Percentiles rank a stretch among this genome's conserved stretches.
phyloP scores from a whole-genome alignment of 1,284 basidiomycete genomes.

The Fistulina hepatica region DNA sequence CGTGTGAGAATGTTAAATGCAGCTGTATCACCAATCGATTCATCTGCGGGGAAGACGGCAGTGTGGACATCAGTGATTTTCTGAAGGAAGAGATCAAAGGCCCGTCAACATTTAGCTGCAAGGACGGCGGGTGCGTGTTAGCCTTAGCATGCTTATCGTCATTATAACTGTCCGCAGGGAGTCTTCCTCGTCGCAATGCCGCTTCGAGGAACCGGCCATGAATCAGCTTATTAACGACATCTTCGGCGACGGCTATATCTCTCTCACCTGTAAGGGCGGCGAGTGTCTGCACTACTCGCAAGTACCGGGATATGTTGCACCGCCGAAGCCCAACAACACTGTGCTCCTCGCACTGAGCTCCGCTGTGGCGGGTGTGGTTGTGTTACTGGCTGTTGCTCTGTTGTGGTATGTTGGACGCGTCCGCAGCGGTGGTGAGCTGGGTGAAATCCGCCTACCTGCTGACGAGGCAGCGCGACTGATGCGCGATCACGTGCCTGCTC shows the following conservation, averaged over 20 bases:
- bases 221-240: slow-evolving; percentile 88
- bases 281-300: slow-evolving; percentile 92
- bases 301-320: slow-evolving; percentile 87
- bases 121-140: slow-evolving; percentile 53
- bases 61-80: slow-evolving; percentile 96
- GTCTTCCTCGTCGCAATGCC: too few species aligned
- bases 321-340: slow-evolving; percentile 71
- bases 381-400: slow-evolving; percentile 46
- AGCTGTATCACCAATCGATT: slow-evolving; percentile 87
- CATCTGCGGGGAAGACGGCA: slow-evolving; percentile 92
- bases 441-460: slow-evolving; percentile 71
- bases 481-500: slow-evolving; percentile 89
- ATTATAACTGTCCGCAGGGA: too few species aligned
- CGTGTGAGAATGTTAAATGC: slow-evolving; percentile 78
- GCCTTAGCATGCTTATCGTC: too few species aligned
- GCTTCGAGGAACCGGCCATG: slow-evolving; percentile 94
- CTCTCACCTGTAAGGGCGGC: slow-evolving; percentile 78
- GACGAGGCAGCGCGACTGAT: slow-evolving; percentile 78
- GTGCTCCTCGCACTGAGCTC: slow-evolving; percentile 78
- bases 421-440: slow-evolving; percentile 56
- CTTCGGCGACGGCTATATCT: slow-evolving; percentile 88
- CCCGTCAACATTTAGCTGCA: slow-evolving; percentile 82
- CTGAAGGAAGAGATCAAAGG: slow-evolving; percentile 84
- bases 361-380: slow-evolving; percentile 62
- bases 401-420: slow-evolving; percentile 85